These are phyloP conservation scores for Lanmaoa rubissima DNA, from an alignment of 768 basidiomycete genomes.

Conservation along the genomic window DNA sequence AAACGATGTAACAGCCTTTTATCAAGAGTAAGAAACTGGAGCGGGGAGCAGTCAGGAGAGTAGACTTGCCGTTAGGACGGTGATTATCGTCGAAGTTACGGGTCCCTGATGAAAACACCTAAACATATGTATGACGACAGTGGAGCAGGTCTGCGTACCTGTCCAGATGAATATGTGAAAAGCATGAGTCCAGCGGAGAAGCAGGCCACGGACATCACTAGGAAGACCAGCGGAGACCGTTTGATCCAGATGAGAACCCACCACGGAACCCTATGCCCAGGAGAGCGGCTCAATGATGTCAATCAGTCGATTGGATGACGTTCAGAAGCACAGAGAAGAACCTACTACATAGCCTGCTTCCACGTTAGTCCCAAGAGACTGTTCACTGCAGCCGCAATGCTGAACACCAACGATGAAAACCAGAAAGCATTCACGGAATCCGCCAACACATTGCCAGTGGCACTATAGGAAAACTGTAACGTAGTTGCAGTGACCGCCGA, in stretches of 20 bases:
- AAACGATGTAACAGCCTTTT: conserved; percentile 39
- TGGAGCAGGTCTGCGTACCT: conserved; percentile 43
- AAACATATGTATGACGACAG: conserved; percentile 21
- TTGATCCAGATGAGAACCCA: conserved; percentile 82
- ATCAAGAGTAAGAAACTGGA: conserved; percentile 8
- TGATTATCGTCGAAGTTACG: conserved; percentile 68
- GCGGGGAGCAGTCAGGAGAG: neutral
- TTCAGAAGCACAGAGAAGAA: conserved; percentile 16
- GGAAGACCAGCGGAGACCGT: conserved; percentile 76
- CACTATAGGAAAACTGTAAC: conserved; percentile 44
- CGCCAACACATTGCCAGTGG: conserved; percentile 35
- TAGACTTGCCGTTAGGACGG: conserved; percentile 59
- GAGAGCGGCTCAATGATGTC: conserved; percentile 43
- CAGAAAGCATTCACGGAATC: conserved; percentile 51
- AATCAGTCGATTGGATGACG: conserved; percentile 13
- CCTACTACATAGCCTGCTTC: conserved; percentile 59
- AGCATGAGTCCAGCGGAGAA: conserved; percentile 78
- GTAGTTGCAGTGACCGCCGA: conserved; percentile 52
- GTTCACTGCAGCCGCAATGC: conserved; percentile 53
- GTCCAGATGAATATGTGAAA: conserved; percentile 71
- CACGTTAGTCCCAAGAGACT: conserved; percentile 51
- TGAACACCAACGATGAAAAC: conserved; percentile 56
- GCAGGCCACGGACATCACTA: conserved; percentile 80
- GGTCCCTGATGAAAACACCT: conserved; percentile 40
- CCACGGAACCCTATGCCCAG: conserved; percentile 55